Base-by-base conservation (phyloP, 1,284 basidiomycete species). In the Trichosporon ovoides region DNA sequence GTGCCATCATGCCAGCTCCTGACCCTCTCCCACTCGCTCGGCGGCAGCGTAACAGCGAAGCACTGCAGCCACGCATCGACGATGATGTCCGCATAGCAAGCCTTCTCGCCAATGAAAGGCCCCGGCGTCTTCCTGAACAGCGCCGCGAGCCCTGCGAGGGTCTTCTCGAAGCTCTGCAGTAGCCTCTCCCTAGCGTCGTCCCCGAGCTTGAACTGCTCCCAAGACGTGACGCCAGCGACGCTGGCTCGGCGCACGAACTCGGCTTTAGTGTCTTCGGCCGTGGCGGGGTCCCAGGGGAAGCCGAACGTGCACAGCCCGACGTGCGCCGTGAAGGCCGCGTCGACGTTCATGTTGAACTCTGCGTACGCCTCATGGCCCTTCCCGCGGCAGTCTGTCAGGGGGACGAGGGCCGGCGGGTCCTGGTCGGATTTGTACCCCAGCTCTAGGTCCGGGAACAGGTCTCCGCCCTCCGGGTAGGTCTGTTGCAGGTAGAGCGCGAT, bases 201-300 rank as follows among this genome's bases (percentile, higher is more conserved):
- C 43, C 28, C 19, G 22, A 48, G 24, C 43, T 31, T 11, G 22
- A 48, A 48, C 43, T 48, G 43, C 22, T 48, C 43, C 43, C 43
- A 48, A 9, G 14, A n/a, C 22, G 43, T 48, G n/a, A 48, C 28
- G 22, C 43, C 43, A 22, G 43, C 43, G 24, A 48, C 43, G 43
- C 43, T 48, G 43, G 43, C 43, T 16, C 43, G 43, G 43, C 43
- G 43, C 16, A 48, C 43, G 16, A 48, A 48, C 43, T 48, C 43
- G 43, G 43, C 43, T 1, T 12, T 22, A 12, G 43, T 48, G 22
- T 48, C 22, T 14, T 48, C 43, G 4, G 43, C 43, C 2, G 43
- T 48, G 2, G 24, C 12, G 3, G 43, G 43, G 24, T 48, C 43
- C 16, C 28, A 48, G 43, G 43, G 43, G 43, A 48, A 48, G 24